phyloP scores from a whole-genome alignment of 2,329 filamentous ascomycete genomes.

The Grosmannia huntii region DNA sequence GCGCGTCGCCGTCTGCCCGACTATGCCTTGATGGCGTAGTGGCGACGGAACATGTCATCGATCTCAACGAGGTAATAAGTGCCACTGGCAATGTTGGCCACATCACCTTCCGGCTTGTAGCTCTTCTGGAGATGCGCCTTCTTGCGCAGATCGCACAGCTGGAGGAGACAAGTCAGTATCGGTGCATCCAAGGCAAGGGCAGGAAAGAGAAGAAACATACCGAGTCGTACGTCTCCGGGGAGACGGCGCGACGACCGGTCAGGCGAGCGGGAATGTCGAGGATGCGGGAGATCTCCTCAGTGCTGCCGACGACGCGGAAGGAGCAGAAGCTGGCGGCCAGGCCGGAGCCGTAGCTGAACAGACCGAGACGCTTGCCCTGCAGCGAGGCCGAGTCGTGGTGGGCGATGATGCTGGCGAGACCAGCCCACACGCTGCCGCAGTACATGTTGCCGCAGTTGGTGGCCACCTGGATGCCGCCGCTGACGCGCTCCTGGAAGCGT shows the following conservation, averaged over 20 bases:
- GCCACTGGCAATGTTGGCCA: constrained; percentile 51
- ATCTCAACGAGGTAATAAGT: constrained; percentile 72
- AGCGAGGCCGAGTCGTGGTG: constrained; percentile 50
- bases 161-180: background rate
- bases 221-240: constrained; percentile 61
- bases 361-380: constrained; percentile 57
- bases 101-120: constrained; percentile 56
- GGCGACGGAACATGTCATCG: constrained; percentile 76
- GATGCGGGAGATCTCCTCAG: constrained; percentile 52
- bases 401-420: constrained; percentile 57
- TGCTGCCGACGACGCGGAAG: constrained; percentile 60
- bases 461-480: constrained; percentile 60
- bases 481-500: constrained; percentile 66
- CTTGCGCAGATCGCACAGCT: constrained; percentile 73
- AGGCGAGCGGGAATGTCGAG: constrained; percentile 60
- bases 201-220: constrained; percentile 32
- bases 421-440: constrained; percentile 62
- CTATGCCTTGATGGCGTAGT: constrained; percentile 64
- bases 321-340: constrained; percentile 61
- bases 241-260: constrained; percentile 49
- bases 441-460: constrained; percentile 64
- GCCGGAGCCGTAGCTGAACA: constrained; percentile 73
- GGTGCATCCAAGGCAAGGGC: background rate
- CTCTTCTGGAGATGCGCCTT: constrained; percentile 73
- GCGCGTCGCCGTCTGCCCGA: background rate